phyloP scores from a whole-genome alignment of 78 protist species.

The Acrasis kona region DNA sequence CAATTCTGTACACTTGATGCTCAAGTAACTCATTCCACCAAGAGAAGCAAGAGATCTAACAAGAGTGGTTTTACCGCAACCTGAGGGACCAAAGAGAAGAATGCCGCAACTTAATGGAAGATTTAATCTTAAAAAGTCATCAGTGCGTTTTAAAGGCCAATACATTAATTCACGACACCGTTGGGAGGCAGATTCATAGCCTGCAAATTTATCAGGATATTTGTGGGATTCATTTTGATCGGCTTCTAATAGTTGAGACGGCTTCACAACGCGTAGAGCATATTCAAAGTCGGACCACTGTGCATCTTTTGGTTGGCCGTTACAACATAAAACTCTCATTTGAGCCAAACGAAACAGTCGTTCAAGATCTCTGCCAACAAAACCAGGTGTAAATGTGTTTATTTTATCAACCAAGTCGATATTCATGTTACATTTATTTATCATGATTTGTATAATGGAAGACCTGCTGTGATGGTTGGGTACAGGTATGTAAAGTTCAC shows the following conservation, averaged over 20 bases:
- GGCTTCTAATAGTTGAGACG: neutral
- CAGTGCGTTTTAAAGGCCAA: constrained; percentile 10
- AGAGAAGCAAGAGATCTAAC: constrained; percentile 44
- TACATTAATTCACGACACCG: neutral
- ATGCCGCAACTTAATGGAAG: constrained; percentile 4
- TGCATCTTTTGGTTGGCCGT: neutral
- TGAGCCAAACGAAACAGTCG: neutral
- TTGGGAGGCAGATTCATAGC: neutral
- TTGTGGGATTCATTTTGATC: neutral
- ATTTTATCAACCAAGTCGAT: neutral
- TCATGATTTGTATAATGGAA: neutral
- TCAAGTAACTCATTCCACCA: constrained; percentile 66
- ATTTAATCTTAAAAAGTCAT: neutral
- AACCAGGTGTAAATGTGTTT: neutral
- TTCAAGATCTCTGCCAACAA: neutral
- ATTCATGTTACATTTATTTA: neutral
- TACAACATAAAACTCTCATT: too few relatives aligned
- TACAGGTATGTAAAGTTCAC: neutral
- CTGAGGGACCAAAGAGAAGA: constrained; percentile 87
- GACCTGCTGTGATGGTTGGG: neutral
- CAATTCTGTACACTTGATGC: constrained; percentile 91
- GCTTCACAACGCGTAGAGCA: neutral
- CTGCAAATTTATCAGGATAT: constrained; percentile 11
- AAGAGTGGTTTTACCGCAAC: constrained; percentile 83
- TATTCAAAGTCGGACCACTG: neutral